Evolutionary conservation across 192 early-diverging fungal genomes (phyloP), one percentile per base, ranked within the genome.

Genomic region (Coemansia sp.): DNA sequence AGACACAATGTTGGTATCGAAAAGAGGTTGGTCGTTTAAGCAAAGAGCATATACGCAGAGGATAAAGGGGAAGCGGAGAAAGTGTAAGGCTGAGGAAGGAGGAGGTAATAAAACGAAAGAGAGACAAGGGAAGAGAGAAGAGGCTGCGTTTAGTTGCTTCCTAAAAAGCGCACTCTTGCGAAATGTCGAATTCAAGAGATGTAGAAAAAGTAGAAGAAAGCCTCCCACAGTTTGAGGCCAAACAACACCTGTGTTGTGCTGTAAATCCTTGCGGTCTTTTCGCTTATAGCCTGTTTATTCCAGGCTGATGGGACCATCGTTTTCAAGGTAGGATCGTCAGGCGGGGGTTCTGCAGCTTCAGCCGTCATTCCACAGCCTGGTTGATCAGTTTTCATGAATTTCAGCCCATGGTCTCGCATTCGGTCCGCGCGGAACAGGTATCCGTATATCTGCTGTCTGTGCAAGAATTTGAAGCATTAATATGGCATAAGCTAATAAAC

Each of bases 191-290:
- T 19, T 22, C 16, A n/a, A 37, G 22, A 56, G 32, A 56, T 22
- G 53, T 54, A 38, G 54, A 55, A 27, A 55, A 55, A 55, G 24
- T 14, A 24, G 19, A 49, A 19, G 48, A 49, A 49, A 35, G 54
- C 54, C 24, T 55, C 32, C 16, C 35, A n/a, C 41, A 45, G 32
- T 38, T 37, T 38, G 29, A 37, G 29, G 13, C 14, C 14, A 9
- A 22, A 22, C 32, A 56, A 56, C 54, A 20, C 20, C 35, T 32
- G 54, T 56, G 54, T 56, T 56, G 54, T 56, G 54, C 54, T 56
- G 54, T 37, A 56, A 56, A 56, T 56, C 54, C 35, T 56, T 56
- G 35, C 29, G 35, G 54, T 38, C 19, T 49, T 56, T 38, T 29
- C 27, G 35, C 18, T n/a, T 32, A 41, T 16, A 41, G 39, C 39